Percentiles rank a stretch among this genome's conserved stretches.
phyloP scores from a whole-genome alignment of 2,329 filamentous ascomycete genomes.

The Colletotrichum agaves region DNA sequence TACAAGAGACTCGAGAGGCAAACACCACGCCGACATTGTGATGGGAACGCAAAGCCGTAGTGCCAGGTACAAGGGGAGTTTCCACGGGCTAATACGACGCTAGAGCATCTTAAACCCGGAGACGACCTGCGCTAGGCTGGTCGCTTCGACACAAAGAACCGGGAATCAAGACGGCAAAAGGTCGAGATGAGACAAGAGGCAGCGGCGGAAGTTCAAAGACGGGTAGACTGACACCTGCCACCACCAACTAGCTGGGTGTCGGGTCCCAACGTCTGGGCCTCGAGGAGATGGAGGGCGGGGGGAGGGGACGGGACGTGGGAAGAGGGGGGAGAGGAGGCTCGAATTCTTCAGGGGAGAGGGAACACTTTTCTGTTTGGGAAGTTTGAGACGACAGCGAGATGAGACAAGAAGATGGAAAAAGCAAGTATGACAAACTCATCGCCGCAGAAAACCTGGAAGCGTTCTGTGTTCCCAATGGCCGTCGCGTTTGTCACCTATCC shows the following conservation, averaged over 20 bases:
- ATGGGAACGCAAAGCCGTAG: constrained; percentile 7
- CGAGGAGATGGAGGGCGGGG: neutral
- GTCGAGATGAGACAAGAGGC: constrained; percentile 17
- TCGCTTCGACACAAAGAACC: constrained; percentile 34
- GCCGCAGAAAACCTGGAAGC: neutral
- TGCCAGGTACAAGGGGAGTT: constrained; percentile 31
- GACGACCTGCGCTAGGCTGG: constrained; percentile 6
- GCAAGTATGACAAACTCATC: constrained; percentile 9
- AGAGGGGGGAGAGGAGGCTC: neutral
- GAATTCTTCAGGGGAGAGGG: constrained; percentile 21
- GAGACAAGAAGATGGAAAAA: neutral
- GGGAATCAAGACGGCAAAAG: constrained; percentile 3
- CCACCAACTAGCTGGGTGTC: neutral
- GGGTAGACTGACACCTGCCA: constrained; percentile 31
- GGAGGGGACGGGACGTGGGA: neutral
- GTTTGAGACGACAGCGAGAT: neutral
- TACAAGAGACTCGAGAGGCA: constrained; percentile 7
- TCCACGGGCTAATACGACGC: constrained; percentile 19
- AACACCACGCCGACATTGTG: neutral
- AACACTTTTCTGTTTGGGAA: neutral
- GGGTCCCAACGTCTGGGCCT: constrained; percentile 12
- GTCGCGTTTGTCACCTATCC: neutral
- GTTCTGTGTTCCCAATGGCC: constrained; percentile 4
- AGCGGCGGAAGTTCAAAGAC: neutral
- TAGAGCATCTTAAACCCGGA: constrained; percentile 16